Evolutionary conservation across 257 asterid genomes (phyloP).

Genomic region (Ligustrum vulgare): DNA sequence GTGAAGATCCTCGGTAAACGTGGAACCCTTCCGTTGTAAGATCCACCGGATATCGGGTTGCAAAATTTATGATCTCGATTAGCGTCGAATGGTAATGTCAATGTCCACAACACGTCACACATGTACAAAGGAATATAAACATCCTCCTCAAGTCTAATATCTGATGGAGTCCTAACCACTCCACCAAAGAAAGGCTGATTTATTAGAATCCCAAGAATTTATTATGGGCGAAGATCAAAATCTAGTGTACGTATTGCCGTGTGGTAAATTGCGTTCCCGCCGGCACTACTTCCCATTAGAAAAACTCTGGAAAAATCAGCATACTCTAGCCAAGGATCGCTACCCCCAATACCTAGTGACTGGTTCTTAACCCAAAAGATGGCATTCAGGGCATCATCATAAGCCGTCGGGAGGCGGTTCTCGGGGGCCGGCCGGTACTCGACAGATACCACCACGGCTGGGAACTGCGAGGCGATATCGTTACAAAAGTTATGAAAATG

Average conservation of each 20-base stretch:
- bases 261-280: constrained; percentile 37
- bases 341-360: constrained; percentile 25
- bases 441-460: constrained; percentile 31
- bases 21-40: constrained; percentile 20
- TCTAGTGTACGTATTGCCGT: constrained; percentile 24
- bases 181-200: constrained; percentile 44
- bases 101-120: constrained; percentile 29
- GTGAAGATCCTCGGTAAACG: constrained; percentile 26
- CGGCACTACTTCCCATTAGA: constrained; percentile 39
- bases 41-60: constrained; percentile 29
- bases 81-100: constrained; percentile 22
- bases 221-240: constrained; percentile 24
- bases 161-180: constrained; percentile 17
- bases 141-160: constrained; percentile 27
- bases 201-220: constrained; percentile 30
- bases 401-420: constrained; percentile 41
- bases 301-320: constrained; percentile 30
- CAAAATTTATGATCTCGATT: constrained; percentile 37
- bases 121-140: constrained; percentile 23
- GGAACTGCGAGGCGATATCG: constrained; percentile 28
- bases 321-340: constrained; percentile 33
- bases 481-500: constrained; percentile 36
- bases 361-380: constrained; percentile 34
- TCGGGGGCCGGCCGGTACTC: constrained; percentile 42
- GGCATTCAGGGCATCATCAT: constrained; percentile 34